Evolutionary conservation across 1,284 basidiomycete species (phyloP).

Genomic region (Ceratobasidium sp.): DNA sequence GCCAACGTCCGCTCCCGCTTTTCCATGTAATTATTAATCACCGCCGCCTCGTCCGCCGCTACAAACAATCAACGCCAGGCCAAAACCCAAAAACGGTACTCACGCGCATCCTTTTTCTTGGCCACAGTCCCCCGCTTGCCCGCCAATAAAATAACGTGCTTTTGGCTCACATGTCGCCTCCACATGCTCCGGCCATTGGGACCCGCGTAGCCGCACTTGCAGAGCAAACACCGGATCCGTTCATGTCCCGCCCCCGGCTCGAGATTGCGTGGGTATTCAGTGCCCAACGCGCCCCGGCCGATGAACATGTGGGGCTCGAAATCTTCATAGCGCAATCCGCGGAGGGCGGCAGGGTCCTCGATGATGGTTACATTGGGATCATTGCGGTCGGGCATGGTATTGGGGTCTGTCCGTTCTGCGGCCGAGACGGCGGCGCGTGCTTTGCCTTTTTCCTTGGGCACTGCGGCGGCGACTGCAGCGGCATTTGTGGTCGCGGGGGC

Average conservation of each 20-base stretch:
- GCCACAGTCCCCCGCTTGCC: conserved; percentile 33
- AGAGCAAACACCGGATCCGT: conserved; percentile 40
- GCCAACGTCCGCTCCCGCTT: conserved; percentile 34
- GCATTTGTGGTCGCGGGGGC: background rate
- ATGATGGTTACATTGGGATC: conserved; percentile 33
- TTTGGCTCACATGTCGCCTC: conserved; percentile 41
- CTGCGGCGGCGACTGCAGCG: background rate
- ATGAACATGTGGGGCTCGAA: conserved; percentile 40
- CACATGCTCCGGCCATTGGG: conserved; percentile 42
- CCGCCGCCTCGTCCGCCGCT: conserved; percentile 30
- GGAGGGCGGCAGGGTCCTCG: conserved; percentile 16
- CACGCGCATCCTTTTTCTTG: conserved; percentile 34
- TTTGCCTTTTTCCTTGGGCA: conserved; percentile 32
- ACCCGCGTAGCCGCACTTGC: conserved; percentile 41
- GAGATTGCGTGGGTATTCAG: conserved; percentile 39
- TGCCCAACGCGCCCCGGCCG: conserved; percentile 34
- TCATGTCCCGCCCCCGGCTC: conserved; percentile 40
- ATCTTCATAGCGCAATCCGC: conserved; percentile 35
- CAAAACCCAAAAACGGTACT: background rate
- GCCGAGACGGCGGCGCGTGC: conserved; percentile 1
- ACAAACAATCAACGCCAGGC: background rate
- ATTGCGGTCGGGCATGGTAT: conserved; percentile 32
- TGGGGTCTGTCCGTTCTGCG: conserved; percentile 26
- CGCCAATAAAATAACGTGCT: conserved; percentile 38
- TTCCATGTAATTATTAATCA: conserved; percentile 32